Base-by-base conservation (phyloP, 2,329 filamentous ascomycete species). In the Polytolypa hystricis region DNA sequence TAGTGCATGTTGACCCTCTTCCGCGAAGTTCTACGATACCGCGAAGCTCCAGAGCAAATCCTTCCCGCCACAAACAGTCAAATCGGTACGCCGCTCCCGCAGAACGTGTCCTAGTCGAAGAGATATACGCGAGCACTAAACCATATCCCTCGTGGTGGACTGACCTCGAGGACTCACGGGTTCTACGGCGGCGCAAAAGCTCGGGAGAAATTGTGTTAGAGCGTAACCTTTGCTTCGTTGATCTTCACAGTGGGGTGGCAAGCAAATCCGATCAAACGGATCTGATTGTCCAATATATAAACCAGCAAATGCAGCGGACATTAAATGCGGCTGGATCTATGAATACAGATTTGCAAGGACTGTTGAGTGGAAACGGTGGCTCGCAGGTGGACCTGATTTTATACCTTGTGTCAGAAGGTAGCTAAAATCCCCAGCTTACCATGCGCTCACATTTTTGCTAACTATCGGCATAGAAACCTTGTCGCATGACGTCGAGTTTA, bases 111-210 rank as follows among this genome's bases (percentile, higher is more conserved):
- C 38, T 61, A 25, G 71, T 81, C 32, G 71, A 70, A 1, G 82
- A 89, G 56, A 74, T 84, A 15, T 79, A 80, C 55, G 83, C 82
- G 33, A 89, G 83, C 54, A 87, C 84, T 9, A 81, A 79, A 51
- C 77, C 89, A 25, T 93, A 89, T 57, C 87, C 89, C 0, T 67
- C 78, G 39, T 96, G 91, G 91, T 93, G 84, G 81, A 79, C 79
- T 10, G 81, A 91, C 51, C 59, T 84, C 33, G 80, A 87, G 38
- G 76, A 81, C 42, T 75, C 72, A 39, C 67, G 67, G 17, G 62
- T 69, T 33, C 60, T 73, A 43, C 67, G 73, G 31, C 71, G 77
- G 51, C 71, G 81, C 49, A 83, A 79, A 54, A 89, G 82, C 51
- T 64, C 76, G 35, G 77, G 78, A 5, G 86, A 91, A 44, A 73